A percentile compares a stretch with the other conserved stretches of the same genome.
phyloP scores from a whole-genome alignment of 1,284 basidiomycete genomes.

The Ceraceosorus bombacis region DNA sequence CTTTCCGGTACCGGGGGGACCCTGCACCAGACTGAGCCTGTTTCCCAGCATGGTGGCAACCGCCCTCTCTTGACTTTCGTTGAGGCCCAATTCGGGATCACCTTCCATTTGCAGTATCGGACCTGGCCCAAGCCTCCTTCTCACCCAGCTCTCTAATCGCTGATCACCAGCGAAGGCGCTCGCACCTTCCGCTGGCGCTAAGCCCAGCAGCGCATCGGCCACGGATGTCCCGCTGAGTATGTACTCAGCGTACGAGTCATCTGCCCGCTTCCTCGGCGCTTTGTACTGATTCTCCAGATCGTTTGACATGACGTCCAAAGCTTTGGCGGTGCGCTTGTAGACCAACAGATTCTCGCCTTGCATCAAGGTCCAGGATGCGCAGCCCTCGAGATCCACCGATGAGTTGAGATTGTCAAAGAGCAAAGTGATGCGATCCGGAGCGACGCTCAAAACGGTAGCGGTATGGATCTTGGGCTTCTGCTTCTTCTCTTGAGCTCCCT shows the following conservation, averaged over 20 bases:
- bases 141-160: conserved; percentile 48
- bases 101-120: conserved; percentile 64
- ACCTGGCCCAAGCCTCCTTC: conserved; percentile 49
- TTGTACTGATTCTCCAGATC: conserved; percentile 52
- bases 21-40: conserved; percentile 73
- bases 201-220: conserved; percentile 50
- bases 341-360: conserved; percentile 63
- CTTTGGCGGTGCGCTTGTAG: conserved; percentile 63
- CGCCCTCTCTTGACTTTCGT: conserved; percentile 70
- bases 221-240: conserved; percentile 27
- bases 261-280: neutral
- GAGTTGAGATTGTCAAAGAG: conserved; percentile 30
- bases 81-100: conserved; percentile 69
- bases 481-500: too few species aligned
- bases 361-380: conserved; percentile 57
- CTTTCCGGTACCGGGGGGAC: conserved; percentile 93
- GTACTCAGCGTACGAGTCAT: conserved; percentile 6
- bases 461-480: too few species aligned
- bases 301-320: conserved; percentile 59
- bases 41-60: conserved; percentile 79
- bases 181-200: conserved; percentile 53
- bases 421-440: conserved; percentile 11
- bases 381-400: conserved; percentile 29
- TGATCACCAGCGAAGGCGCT: conserved; percentile 58
- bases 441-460: neutral